Base-by-base conservation (phyloP, 257 asterid genomes). In the Solanum virginianum region DNA sequence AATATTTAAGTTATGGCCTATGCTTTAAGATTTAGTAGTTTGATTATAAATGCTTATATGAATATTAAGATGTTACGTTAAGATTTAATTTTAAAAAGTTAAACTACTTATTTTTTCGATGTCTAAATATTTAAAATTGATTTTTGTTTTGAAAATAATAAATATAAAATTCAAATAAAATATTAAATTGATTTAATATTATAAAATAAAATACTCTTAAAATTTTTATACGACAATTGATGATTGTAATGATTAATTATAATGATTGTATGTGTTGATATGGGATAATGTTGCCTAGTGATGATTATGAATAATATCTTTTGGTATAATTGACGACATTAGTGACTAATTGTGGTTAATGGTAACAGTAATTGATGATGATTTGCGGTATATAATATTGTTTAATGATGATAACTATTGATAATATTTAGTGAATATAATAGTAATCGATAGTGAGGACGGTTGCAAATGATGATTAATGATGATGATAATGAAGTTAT, bases 391-490 rank as follows among this genome's bases (percentile, higher is more conserved):
- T 56, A 56, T 18, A 18, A 56, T 56, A 17, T 56, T 8, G 63
- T 17, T 56, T 56, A 56, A 56, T 56, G 8, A 56, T 56, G 5
- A 3, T 56, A 56, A 56, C 17, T 18, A 56, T 7, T 1, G 2
- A 1, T 36, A 36, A 0, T 56, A 17, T 6, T 0, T 18, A 56
- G 63, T 18, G 12, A 18, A 18, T 17, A 9, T 56, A 57, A 20
- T 0, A 57, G 20, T 57, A 3, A 20, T 57, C 8, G 1, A 0
- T 5, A 6, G 3, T 57, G 7, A 18, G 0, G 6, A 36, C 0
- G 6, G 6, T 16, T 56, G 63, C 24, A 18, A 57, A 57, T 56
- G 62, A 56, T 56, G 63, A 5, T 56, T 8, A 18, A 56, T 18
- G 11, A 11, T 56, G 6, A 18, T 56, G 63, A 56, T 2, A 7